Evolutionary conservation across 2,329 filamentous ascomycete genomes (phyloP), one percentile per base, ranked within the genome.

Genomic region (Pestalotiopsis sp.): DNA sequence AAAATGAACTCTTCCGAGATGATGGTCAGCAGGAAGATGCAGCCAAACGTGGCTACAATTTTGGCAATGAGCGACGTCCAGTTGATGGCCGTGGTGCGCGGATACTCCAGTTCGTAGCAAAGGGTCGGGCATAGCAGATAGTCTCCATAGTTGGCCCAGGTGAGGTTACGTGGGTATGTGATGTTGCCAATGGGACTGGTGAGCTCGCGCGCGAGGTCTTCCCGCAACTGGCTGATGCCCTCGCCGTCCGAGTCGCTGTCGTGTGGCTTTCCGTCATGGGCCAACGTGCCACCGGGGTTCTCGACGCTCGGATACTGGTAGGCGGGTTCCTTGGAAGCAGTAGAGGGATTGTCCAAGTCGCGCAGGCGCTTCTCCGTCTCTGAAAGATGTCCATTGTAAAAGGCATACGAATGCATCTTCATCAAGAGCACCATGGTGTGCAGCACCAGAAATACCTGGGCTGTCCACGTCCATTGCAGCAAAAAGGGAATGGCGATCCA

Each of bases 401-500:
- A 99, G 27, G 94, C 93, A 77, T 97, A 99, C 5, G 95, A 98
- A 80, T 99, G 96, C 90, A 98, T 96, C 85, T 99, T 99, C 96
- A 99, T 99, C 64, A 98, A 90, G 23, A 99, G 86, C 7, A 93
- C 92, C 81, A 99, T 90, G 58, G 94, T 92, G 80, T 99, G 96
- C 41, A 99, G 85, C 12, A 95, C 92, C 74, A 99, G 88, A 79
- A 97, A 99, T 52, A 99, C 96, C 77, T 98, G 96, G 2, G 95
- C 91, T 0, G 96, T 99, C 96, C 96, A 99, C 2, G 94, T 93
- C 96, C 96, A 99, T 65, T 92, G 87, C 9, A 97, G 85, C 74
- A 91, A 80, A 72, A 98, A 98, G 0, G 96, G 96, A 77, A 94
- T 90, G 78, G 87, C 86, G 70, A 96, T 90, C 95, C 95, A 98